A percentile compares a stretch with the other conserved stretches of the same genome.
Conservation (phyloP, 768 basidiomycete genomes). For the Boletus insuetus region DNA sequence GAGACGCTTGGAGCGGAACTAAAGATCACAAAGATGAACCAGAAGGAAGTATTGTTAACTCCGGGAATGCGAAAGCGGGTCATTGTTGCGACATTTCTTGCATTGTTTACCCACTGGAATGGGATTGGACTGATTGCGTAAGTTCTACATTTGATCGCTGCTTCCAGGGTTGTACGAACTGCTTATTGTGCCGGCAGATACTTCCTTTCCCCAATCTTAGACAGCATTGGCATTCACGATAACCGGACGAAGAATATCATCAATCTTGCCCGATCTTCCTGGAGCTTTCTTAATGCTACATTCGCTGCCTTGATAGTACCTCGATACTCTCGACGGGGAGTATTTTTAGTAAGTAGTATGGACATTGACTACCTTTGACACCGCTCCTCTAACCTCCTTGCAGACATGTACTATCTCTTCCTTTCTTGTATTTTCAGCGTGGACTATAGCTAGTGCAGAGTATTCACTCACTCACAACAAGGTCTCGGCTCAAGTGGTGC, state of each 20-base stretch:
- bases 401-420: constrained; percentile 16
- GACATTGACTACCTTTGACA: not conserved
- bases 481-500: constrained; percentile 4
- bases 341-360: constrained; percentile 12
- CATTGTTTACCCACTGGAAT: constrained; percentile 12
- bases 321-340: not conserved
- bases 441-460: constrained; percentile 21
- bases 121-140: constrained; percentile 1
- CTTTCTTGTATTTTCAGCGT: constrained; percentile 11
- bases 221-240: constrained; percentile 8
- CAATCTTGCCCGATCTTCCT: not conserved
- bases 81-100: constrained; percentile 11
- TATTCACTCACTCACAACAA: constrained; percentile 12
- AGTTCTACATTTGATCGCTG: not conserved
- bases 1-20: constrained; percentile 42
- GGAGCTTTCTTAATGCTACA: not conserved
- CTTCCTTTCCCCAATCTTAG: constrained; percentile 9
- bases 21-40: not conserved
- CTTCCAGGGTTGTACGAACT: not conserved
- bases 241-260: constrained; percentile 15
- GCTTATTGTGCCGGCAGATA: constrained; percentile 1
- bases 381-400: not conserved
- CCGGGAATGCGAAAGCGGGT: constrained; percentile 15
- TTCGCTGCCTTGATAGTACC: not conserved
- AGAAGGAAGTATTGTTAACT: constrained; percentile 1